Conservation (phyloP, 179 eudicot species). For the Beta lomatogona region DNA sequence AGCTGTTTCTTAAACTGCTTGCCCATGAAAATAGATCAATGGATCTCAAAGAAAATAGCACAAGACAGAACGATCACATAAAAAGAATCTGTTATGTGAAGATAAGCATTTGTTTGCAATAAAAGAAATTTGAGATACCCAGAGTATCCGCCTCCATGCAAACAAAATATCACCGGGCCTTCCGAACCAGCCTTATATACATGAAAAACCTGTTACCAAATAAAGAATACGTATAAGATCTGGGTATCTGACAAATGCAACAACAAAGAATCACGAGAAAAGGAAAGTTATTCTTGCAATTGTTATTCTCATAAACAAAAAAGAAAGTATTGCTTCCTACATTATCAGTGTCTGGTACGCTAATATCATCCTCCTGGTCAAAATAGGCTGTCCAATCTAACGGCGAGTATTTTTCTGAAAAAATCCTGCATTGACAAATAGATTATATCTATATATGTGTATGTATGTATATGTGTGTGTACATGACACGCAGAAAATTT, state of each 20-base stretch:
- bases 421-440: constrained; percentile 46
- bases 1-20: neutral
- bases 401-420: constrained; percentile 67
- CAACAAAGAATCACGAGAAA: neutral
- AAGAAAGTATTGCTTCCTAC: constrained; percentile 31
- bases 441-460: neutral
- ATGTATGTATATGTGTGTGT: neutral
- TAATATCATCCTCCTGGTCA: constrained; percentile 83
- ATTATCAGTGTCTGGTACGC: constrained; percentile 68
- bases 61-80: constrained; percentile 2
- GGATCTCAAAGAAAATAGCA: neutral
- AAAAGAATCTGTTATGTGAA: neutral
- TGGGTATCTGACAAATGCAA: neutral
- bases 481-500: too few species aligned
- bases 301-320: neutral
- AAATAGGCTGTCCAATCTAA: constrained; percentile 71
- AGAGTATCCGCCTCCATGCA: constrained; percentile 96
- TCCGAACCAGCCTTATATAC: constrained; percentile 79
- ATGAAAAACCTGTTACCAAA: constrained; percentile 72
- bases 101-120: neutral
- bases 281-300: neutral
- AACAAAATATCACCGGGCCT: constrained; percentile 91
- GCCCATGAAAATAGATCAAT: neutral
- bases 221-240: constrained; percentile 18
- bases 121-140: constrained; percentile 48